phyloP scores from a whole-genome alignment of 2,329 filamentous ascomycete genomes.

The Penicillium sp. region DNA sequence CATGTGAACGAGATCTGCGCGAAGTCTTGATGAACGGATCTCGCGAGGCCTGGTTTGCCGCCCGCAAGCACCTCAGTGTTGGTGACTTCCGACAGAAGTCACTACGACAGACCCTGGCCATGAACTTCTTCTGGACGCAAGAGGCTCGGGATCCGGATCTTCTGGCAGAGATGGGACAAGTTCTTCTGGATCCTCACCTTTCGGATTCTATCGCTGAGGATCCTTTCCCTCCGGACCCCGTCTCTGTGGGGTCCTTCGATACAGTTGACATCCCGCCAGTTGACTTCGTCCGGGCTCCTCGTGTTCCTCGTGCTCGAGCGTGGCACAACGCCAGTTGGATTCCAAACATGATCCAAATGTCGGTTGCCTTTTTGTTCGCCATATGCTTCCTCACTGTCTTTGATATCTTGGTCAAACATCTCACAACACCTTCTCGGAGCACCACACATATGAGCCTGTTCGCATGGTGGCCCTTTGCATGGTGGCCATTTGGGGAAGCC shows the following conservation, averaged over 20 bases:
- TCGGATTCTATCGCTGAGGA: neutral
- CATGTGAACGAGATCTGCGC: constrained; percentile 27
- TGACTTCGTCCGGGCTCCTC: too few species aligned
- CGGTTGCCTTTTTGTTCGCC: neutral
- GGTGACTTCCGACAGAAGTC: constrained; percentile 10
- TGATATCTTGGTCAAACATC: neutral
- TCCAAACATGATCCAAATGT: neutral
- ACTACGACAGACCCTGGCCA: neutral
- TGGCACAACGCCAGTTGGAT: too few species aligned
- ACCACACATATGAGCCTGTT: neutral
- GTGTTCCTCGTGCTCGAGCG: too few species aligned
- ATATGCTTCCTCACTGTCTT: neutral
- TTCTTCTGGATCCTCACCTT: neutral
- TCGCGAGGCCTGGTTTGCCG: constrained; percentile 30
- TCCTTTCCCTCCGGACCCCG: neutral
- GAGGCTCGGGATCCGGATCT: neutral
- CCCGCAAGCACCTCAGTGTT: neutral
- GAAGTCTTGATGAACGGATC: constrained; percentile 29
- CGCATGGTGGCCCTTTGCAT: neutral
- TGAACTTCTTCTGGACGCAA: constrained; percentile 3
- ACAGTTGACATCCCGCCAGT: too few species aligned
- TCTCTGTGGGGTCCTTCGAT: too few species aligned
- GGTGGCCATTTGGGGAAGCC: neutral
- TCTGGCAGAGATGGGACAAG: neutral
- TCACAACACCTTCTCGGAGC: neutral